phyloP scores from a whole-genome alignment of 2,329 filamentous ascomycete genomes.

The Escovopsis sp. region DNA sequence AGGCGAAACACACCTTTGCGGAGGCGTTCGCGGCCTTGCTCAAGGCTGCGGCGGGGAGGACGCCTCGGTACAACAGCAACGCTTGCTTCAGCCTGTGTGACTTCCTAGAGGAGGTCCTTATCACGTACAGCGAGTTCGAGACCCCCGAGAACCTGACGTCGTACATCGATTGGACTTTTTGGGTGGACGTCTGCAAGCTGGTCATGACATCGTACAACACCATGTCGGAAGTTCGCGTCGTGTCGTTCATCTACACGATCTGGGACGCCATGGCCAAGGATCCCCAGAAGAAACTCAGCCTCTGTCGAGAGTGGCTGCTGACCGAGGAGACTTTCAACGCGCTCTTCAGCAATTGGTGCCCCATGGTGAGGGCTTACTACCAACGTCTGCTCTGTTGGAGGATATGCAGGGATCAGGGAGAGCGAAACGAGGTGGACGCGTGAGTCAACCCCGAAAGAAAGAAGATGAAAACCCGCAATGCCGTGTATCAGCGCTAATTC shows the following conservation, averaged over 20 bases:
- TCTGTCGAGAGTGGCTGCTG: slow-evolving; percentile 65
- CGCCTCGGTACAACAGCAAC: slow-evolving; percentile 65
- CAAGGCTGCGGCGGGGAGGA: slow-evolving; percentile 58
- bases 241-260: slow-evolving; percentile 64
- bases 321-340: slow-evolving; percentile 60
- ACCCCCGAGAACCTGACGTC: slow-evolving; percentile 21
- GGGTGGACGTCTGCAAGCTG: slow-evolving; percentile 63
- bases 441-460: slow-evolving; percentile 29
- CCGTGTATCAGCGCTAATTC: not conserved
- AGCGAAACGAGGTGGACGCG: slow-evolving; percentile 48
- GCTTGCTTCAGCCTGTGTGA: slow-evolving; percentile 86
- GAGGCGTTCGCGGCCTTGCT: slow-evolving; percentile 59
- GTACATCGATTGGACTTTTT: slow-evolving; percentile 67
- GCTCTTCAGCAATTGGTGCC: slow-evolving; percentile 88
- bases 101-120: slow-evolving; percentile 68
- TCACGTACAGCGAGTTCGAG: slow-evolving; percentile 39
- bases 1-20: slow-evolving; percentile 54
- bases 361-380: slow-evolving; percentile 86
- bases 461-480: too few relatives aligned
- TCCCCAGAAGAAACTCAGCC: slow-evolving; percentile 46
- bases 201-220: slow-evolving; percentile 77
- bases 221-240: slow-evolving; percentile 73
- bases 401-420: slow-evolving; percentile 60
- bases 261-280: slow-evolving; percentile 61
- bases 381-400: slow-evolving; percentile 87